phyloP scores from a whole-genome alignment of 495 filamentous ascomycete genomes.

The Aspergillus asperescens region DNA sequence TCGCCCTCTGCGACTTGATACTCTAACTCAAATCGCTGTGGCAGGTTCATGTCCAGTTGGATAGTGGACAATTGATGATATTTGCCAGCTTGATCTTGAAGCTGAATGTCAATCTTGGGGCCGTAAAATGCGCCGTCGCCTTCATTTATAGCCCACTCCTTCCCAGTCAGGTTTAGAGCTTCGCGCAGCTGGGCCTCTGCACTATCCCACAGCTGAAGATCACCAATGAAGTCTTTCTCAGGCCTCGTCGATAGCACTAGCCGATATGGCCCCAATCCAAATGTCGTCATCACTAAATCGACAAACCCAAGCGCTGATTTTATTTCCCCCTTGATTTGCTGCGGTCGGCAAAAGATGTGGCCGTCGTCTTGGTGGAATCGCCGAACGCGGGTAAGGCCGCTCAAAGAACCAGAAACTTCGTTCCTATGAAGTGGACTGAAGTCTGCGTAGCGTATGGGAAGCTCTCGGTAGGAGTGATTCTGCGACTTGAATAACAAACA shows the following conservation, averaged over 20 bases:
- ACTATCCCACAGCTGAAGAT: slow-evolving; percentile 70
- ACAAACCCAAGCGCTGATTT: slow-evolving; percentile 74
- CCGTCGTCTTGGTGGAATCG: slow-evolving; percentile 97
- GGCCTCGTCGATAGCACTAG: slow-evolving; percentile 80
- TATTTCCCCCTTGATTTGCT: slow-evolving; percentile 80
- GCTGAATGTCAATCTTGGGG: slow-evolving; percentile 88
- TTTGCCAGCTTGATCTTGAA: slow-evolving; percentile 78
- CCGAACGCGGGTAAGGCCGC: slow-evolving; percentile 79
- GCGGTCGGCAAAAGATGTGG: slow-evolving; percentile 87
- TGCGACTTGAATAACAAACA: slow-evolving; percentile 79
- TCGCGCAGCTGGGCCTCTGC: slow-evolving; percentile 69
- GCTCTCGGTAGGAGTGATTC: slow-evolving; percentile 68
- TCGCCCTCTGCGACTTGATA: slow-evolving; percentile 55
- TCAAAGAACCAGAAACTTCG: slow-evolving; percentile 79
- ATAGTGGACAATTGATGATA: slow-evolving; percentile 90
- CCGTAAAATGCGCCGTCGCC: slow-evolving; percentile 94
- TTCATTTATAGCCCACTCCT: slow-evolving; percentile 64
- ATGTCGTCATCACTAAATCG: slow-evolving; percentile 66
- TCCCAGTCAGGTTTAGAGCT: slow-evolving; percentile 61
- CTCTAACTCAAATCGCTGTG: slow-evolving; percentile 70
- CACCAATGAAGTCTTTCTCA: slow-evolving; percentile 70
- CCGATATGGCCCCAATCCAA: slow-evolving; percentile 68
- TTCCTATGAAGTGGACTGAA: slow-evolving; percentile 91
- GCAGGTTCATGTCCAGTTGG: slow-evolving; percentile 91
- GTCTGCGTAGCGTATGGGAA: slow-evolving; percentile 88